A percentile compares a stretch with the other conserved stretches of the same genome.
These are phyloP conservation scores for Claviceps pazoutovae DNA, from an alignment of 2,329 filamentous ascomycete genomes.

Conservation along the genomic window DNA sequence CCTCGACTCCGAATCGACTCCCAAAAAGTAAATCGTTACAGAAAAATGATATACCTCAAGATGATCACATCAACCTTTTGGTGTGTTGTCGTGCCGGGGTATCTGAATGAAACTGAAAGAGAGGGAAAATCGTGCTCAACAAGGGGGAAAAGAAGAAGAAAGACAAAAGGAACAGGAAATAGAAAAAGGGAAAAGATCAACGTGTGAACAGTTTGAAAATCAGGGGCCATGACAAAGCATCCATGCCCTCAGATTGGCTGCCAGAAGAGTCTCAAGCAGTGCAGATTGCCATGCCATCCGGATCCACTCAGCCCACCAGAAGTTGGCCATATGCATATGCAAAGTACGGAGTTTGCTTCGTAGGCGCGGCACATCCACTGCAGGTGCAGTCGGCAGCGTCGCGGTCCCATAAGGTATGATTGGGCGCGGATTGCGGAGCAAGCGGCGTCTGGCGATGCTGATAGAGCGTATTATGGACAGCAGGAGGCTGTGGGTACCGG, in stretches of 20 bases:
- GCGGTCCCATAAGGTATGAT: slow-evolving; percentile 36
- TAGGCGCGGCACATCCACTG: slow-evolving; percentile 28
- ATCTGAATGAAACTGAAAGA: slow-evolving; percentile 22
- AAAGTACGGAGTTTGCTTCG: slow-evolving; percentile 34
- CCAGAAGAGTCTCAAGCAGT: not conserved
- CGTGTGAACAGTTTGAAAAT: slow-evolving; percentile 11
- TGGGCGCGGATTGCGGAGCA: slow-evolving; percentile 30
- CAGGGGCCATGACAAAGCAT: no score
- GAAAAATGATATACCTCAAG: slow-evolving; percentile 11
- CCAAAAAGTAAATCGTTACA: not conserved
- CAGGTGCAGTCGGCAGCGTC: slow-evolving; percentile 36
- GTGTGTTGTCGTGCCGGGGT: slow-evolving; percentile 26
- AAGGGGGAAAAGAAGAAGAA: slow-evolving; percentile 12
- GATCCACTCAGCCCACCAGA: slow-evolving; percentile 34
- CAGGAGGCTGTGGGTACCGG: slow-evolving; percentile 29
- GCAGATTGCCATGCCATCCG: not conserved
- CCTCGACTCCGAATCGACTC: not conserved
- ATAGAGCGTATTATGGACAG: slow-evolving; percentile 25
- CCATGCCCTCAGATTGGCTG: no score
- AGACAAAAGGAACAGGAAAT: slow-evolving; percentile 11
- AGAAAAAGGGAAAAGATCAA: slow-evolving; percentile 5
- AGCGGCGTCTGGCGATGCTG: slow-evolving; percentile 28
- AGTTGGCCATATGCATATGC: slow-evolving; percentile 37
- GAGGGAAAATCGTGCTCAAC: slow-evolving; percentile 17
- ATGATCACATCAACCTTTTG: slow-evolving; percentile 12